phyloP scores from a whole-genome alignment of 208 protist species.

The Crithidia bombi region DNA sequence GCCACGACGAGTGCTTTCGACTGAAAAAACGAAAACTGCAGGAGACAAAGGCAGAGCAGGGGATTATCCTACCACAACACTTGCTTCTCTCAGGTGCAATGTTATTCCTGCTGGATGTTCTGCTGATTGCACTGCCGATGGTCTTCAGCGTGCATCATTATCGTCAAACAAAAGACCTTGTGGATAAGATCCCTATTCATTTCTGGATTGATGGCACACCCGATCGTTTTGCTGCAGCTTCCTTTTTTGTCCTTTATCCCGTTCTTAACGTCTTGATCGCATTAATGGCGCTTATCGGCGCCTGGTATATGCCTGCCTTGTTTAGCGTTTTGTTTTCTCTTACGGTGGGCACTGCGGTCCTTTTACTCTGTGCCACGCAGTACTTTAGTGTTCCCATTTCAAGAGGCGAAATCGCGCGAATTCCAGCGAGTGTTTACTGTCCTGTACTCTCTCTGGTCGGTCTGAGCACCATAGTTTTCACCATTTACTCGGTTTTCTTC shows the following conservation, averaged over 20 bases:
- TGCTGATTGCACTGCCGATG: background rate
- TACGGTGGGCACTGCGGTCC: slow-evolving; percentile 3
- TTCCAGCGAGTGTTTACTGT: background rate
- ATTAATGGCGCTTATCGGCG: background rate
- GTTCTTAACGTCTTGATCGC: background rate
- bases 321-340: slow-evolving; percentile 10
- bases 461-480: background rate
- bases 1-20: too few relatives aligned
- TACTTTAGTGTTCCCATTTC: slow-evolving; percentile 16
- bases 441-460: background rate
- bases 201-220: slow-evolving; percentile 11
- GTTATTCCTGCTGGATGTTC: background rate
- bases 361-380: slow-evolving; percentile 7
- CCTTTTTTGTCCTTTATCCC: background rate
- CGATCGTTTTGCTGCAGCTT: slow-evolving; percentile 4
- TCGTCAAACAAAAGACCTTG: background rate
- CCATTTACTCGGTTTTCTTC: slow-evolving; percentile 1
- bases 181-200: slow-evolving; percentile 6
- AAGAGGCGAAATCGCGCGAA: background rate
- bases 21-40: too few relatives aligned
- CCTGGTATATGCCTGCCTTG: background rate
- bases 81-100: background rate
- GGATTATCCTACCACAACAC: background rate
- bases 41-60: background rate
- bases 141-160: slow-evolving; percentile 10